These are phyloP conservation scores for Leishmania gerbilli DNA, from an alignment of 208 protist species.

Conservation along the genomic window DNA sequence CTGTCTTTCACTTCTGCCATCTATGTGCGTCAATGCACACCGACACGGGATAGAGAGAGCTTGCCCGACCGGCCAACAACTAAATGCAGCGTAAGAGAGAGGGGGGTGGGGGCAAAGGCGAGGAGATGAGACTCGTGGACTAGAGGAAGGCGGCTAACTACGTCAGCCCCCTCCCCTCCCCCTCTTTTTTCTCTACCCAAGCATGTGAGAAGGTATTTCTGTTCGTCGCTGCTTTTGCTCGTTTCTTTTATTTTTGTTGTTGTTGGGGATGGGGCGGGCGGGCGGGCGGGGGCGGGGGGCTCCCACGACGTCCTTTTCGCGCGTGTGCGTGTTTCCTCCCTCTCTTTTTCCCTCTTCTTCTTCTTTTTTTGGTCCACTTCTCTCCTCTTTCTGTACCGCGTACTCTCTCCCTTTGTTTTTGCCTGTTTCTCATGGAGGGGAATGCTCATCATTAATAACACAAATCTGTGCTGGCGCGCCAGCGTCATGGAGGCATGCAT, in stretches of 20 bases:
- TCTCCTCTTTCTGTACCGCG: not conserved
- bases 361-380: not conserved
- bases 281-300: not conserved
- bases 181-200: not conserved
- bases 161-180: not conserved
- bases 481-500: not conserved
- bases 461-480: not conserved
- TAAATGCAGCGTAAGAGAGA: not conserved
- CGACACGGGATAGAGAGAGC: not conserved
- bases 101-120: too few species aligned
- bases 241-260: not conserved
- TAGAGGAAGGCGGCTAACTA: not conserved
- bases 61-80: not conserved
- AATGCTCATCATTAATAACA: slow-evolving; percentile 3
- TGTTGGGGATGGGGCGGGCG: too few species aligned
- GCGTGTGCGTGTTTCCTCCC: not conserved
- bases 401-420: not conserved
- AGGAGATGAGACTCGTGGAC: not conserved
- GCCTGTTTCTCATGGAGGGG: not conserved
- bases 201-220: not conserved
- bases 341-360: not conserved
- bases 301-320: not conserved
- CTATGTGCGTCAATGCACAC: not conserved
- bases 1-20: not conserved
- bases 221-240: not conserved